Base-by-base conservation (phyloP, 495 filamentous ascomycete species). In the Glutinoglossum americanum region DNA sequence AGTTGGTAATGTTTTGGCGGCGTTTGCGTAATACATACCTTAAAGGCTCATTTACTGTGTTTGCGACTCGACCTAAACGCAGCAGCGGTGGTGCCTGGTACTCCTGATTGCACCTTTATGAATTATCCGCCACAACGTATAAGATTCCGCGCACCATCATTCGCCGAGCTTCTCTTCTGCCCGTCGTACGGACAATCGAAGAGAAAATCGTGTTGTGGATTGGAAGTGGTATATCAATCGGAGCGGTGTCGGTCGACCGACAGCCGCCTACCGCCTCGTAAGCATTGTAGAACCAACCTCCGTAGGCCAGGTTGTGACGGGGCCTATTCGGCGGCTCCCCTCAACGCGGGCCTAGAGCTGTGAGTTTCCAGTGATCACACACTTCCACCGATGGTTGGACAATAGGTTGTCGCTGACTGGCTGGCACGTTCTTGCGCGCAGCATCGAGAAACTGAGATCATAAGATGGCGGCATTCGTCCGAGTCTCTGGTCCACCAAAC, bases 401-500 rank as follows among this genome's bases (percentile, higher is more conserved):
- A 45, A 45, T 3, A 10, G 2, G n/a, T n/a, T 21, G 41, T n/a
- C 41, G 41, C 41, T 45, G 41, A 21, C 2, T 45, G 41, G 41
- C 41, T 45, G 19, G 21, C n/a, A 21, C 41, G 41, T 45, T 53
- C 21, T 9, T 53, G 49, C 23, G 23, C 49, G 3, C 28, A 27
- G 49, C 15, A 3, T 53, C 23, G 49, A 53, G 23, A 53, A 3
- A 53, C 23, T 49, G 19, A 27, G 25, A 49, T 33, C 1, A 55
- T 41, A 55, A 32, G 19, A 84, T 90, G 79, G 77, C 87, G 68
- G 89, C 90, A 68, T 90, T 85, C 69, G 92, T 98, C 72, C 86
- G 93, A 75, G 87, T 98, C 74, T 93, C 87, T 65, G 92, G 92
- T 62, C 90, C 89, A 62, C 87, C 92, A 62, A 98, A 98, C 73